Evolutionary conservation across 2,329 filamentous ascomycete genomes (phyloP).

Genomic region (Myotisia sp.): DNA sequence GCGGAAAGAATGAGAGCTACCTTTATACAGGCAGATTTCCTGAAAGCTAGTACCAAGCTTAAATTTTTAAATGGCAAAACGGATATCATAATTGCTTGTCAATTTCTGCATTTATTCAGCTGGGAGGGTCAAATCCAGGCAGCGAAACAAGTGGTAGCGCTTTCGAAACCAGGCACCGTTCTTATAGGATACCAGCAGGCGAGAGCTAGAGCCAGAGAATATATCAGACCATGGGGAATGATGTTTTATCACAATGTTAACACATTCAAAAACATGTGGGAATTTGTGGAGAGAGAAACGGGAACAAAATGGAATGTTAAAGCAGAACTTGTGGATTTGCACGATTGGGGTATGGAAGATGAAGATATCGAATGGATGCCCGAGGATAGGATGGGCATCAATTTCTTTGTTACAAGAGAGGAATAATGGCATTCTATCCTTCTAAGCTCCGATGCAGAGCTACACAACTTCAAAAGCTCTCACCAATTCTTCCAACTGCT

Average conservation of each 20-base stretch:
- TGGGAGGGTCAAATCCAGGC: conserved; percentile 17
- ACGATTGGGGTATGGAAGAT: conserved; percentile 4
- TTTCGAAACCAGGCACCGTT: conserved; percentile 1
- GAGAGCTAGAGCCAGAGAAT: conserved; percentile 1
- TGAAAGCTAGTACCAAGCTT: conserved; percentile 16
- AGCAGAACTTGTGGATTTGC: conserved; percentile 1
- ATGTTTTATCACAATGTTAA: conserved; percentile 5
- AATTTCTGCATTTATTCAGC: conserved; percentile 31
- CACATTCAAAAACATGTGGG: conserved; percentile 2
- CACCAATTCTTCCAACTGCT: conserved; percentile 1
- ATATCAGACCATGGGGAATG: conserved; percentile 5
- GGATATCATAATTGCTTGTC: conserved; percentile 28
- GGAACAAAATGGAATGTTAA: conserved; percentile 2
- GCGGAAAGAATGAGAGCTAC: conserved; percentile 32
- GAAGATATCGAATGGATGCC: conserved; percentile 5
- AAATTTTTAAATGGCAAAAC: conserved; percentile 18
- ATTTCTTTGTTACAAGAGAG: conserved; percentile 4
- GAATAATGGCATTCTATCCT: neutral
- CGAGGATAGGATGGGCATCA: conserved; percentile 4
- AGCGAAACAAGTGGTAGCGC: neutral
- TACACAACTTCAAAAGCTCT: conserved; percentile 1
- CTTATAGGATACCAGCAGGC: conserved; percentile 4
- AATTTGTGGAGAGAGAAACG: conserved; percentile 3
- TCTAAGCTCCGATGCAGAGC: neutral
- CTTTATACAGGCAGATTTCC: conserved; percentile 38